Evolutionary conservation across 225 moss, liverwort and hornwort species (phyloP).

Genomic region (Pleurozium schreberi): DNA sequence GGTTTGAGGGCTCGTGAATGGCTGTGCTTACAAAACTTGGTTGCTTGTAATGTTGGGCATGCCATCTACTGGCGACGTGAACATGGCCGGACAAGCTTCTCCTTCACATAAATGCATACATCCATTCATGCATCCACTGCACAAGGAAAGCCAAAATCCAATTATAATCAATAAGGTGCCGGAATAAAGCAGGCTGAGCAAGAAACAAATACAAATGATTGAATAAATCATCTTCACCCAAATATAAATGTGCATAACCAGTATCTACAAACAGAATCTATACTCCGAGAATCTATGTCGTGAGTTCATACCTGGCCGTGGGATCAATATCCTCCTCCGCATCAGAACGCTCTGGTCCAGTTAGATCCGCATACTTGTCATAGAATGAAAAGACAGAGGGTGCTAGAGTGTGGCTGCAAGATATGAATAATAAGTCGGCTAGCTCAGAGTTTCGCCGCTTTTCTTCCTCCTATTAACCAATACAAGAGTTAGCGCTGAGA

Average conservation of each 20-base stretch:
- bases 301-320: constrained; percentile 48
- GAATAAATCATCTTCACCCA: not conserved
- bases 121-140: constrained; percentile 93
- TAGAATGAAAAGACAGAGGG: constrained; percentile 90
- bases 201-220: not conserved
- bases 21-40: constrained; percentile 75
- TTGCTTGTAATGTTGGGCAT: constrained; percentile 76
- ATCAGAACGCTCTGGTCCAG: constrained; percentile 41
- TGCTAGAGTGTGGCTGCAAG: constrained; percentile 75
- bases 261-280: not conserved
- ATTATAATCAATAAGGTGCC: not conserved
- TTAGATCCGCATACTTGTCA: constrained; percentile 66
- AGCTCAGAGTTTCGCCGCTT: constrained; percentile 65
- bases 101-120: constrained; percentile 82
- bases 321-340: constrained; percentile 64
- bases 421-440: constrained; percentile 73
- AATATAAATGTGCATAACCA: not conserved
- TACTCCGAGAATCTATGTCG: not conserved
- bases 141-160: not conserved
- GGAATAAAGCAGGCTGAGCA: not conserved
- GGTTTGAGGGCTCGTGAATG: not conserved
- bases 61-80: constrained; percentile 77
- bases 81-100: constrained; percentile 88
- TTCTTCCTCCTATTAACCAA: constrained; percentile 50
- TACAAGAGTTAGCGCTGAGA: not conserved